Base-by-base conservation (phyloP, 306 rosid species). In the Abrus pulchellus region DNA sequence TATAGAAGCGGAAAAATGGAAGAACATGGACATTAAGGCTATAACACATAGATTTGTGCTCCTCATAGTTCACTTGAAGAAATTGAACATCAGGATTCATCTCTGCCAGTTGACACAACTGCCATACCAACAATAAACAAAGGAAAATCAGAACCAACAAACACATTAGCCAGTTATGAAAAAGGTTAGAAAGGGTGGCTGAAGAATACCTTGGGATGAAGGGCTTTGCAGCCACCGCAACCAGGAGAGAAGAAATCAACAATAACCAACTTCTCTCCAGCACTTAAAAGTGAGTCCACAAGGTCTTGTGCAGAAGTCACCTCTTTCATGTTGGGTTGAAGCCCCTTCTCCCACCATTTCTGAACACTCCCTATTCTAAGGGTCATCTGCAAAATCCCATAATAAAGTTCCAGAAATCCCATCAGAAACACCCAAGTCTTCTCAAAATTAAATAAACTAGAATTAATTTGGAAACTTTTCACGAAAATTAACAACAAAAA, bases 181-280 rank as follows among this genome's bases (percentile, higher is more conserved):
- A 1, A 50, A 68, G 3, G 20, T 44, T 3, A 20, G 1, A 8
- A 7, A 9, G 36, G 30, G 9, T 5, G n/a, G 36, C 0, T 32
- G 28, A 45, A 44, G 62, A 40, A 12, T 65, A 90, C 98, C 98
- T 94, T 94, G 50, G 97, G 98, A 65, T 94, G 94, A 82, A 94
- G 95, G 72, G 97, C 95, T 78, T 74, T 94, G 95, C 98, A 94
- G 61, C 97, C 98, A 78, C 98, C 97, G 74, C 99, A 94, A 50
- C 94, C 97, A 55, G 97, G 99, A 79, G 97, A 93, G 88, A 89
- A 93, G 87, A 94, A 94, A 84, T 89, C 97, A 66, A 94, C 90
- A 32, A 93, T 79, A 8, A 94, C 93, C 7, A 94, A 90, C 55
- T 86, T 88, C 85, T 94, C 97, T 67, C 94, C 97, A 1, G 97